phyloP scores from a whole-genome alignment of 768 basidiomycete species.

The Phlegmacium glaucopus region DNA sequence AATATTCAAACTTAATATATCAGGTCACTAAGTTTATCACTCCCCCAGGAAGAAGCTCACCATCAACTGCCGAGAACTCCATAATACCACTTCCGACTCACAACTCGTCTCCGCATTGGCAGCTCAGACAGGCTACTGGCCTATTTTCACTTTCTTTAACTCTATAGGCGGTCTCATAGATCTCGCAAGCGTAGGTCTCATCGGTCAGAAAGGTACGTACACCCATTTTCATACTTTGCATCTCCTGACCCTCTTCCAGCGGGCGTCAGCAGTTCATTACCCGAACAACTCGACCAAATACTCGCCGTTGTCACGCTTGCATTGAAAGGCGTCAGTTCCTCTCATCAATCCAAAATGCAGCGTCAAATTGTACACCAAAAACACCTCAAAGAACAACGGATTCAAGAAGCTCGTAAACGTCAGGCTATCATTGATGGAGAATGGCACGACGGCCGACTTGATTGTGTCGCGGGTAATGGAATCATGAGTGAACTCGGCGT shows the following conservation, averaged over 20 bases:
- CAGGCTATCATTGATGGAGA: conserved; percentile 56
- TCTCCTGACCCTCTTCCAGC: conserved; percentile 40
- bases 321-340: conserved; percentile 58
- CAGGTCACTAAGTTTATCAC: neutral
- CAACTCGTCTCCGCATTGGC: conserved; percentile 70
- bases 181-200: conserved; percentile 89
- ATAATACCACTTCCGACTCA: conserved; percentile 65
- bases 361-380: conserved; percentile 35
- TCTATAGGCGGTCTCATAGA: conserved; percentile 83
- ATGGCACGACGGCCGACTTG: conserved; percentile 87
- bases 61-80: conserved; percentile 83
- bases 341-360: conserved; percentile 43
- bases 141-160: conserved; percentile 81
- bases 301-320: conserved; percentile 74
- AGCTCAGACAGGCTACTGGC: conserved; percentile 83
- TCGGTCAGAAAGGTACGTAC: conserved; percentile 82
- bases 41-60: conserved; percentile 50
- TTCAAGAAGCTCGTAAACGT: conserved; percentile 34
- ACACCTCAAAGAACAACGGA: conserved; percentile 32
- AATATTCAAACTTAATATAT: neutral
- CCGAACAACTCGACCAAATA: conserved; percentile 82
- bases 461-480: conserved; percentile 83
- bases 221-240: neutral
- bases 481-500: conserved; percentile 82
- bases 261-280: conserved; percentile 74